A percentile compares a stretch with the other conserved stretches of the same genome.
These are phyloP conservation scores for Leucosporidium yakuticum DNA, from an alignment of 768 basidiomycete species.

Conservation along the genomic window DNA sequence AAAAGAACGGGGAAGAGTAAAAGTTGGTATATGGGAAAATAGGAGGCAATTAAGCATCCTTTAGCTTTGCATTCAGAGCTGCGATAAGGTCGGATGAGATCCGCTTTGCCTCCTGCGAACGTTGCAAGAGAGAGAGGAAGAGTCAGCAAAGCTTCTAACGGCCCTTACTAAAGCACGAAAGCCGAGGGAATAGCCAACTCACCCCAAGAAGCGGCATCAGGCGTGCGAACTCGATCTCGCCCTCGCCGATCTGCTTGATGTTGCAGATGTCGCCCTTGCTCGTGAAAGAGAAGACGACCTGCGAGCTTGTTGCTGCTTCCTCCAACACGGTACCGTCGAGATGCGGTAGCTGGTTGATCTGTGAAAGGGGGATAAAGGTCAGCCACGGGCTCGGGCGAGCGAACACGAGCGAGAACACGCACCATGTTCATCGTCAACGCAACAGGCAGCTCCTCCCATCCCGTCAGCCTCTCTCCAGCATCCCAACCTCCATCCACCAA, in stretches of 20 bases:
- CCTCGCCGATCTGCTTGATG: constrained; percentile 60
- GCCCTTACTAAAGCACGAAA: neutral
- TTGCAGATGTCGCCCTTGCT: constrained; percentile 50
- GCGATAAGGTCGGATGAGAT: constrained; percentile 57
- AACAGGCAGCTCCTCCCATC: constrained; percentile 65
- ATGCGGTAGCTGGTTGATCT: constrained; percentile 60
- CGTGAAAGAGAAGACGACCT: constrained; percentile 52
- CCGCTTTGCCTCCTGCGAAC: constrained; percentile 58
- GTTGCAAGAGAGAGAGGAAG: neutral
- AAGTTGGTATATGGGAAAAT: constrained; percentile 20
- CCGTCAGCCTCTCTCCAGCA: constrained; percentile 63
- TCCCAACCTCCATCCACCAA: constrained; percentile 75
- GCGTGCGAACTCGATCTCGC: constrained; percentile 53
- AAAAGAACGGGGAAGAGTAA: too few relatives aligned
- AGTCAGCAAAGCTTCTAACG: neutral
- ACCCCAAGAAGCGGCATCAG: constrained; percentile 58
- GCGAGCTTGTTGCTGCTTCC: constrained; percentile 60
- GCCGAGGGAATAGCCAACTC: constrained; percentile 17
- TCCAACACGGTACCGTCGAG: constrained; percentile 69
- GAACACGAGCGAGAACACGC: constrained; percentile 38
- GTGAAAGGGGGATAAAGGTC: neutral
- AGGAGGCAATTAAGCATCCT: constrained; percentile 11
- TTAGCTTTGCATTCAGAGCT: constrained; percentile 50
- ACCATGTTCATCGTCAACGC: constrained; percentile 73
- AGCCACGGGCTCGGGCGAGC: neutral